A percentile compares a stretch with the other conserved stretches of the same genome.
Conservation (phyloP, 805 yeast genomes). For the Tetrapisispora iriomotensis region DNA sequence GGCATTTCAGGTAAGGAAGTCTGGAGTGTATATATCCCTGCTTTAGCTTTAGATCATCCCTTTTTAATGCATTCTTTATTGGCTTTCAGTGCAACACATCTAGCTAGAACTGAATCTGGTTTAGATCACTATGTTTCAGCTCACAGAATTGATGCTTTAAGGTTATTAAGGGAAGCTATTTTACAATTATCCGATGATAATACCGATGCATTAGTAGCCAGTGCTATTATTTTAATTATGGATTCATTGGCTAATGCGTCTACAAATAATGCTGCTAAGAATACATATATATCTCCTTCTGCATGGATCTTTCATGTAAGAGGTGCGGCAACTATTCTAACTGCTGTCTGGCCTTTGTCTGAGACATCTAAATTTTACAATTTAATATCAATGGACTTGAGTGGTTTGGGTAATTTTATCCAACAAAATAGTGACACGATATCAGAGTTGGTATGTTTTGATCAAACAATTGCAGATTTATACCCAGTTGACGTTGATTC, state of each 20-base stretch:
- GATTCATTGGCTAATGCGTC: constrained; percentile 92
- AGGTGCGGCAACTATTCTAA: constrained; percentile 90
- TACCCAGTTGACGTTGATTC: constrained; percentile 79
- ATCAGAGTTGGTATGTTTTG: constrained; percentile 71
- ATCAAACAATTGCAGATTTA: constrained; percentile 71
- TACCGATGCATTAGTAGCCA: constrained; percentile 87
- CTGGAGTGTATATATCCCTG: constrained; percentile 84
- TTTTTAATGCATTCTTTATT: constrained; percentile 86
- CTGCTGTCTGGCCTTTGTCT: constrained; percentile 89
- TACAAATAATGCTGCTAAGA: constrained; percentile 20
- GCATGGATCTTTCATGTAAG: constrained; percentile 97
- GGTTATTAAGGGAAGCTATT: constrained; percentile 76
- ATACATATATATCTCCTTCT: constrained; percentile 62
- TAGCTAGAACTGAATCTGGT: constrained; percentile 66
- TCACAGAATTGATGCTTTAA: constrained; percentile 80
- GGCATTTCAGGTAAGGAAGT: constrained; percentile 75
- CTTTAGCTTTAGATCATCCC: constrained; percentile 77
- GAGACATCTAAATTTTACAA: constrained; percentile 57
- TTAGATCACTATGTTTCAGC: constrained; percentile 71
- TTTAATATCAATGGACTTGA: constrained; percentile 75
- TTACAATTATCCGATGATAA: constrained; percentile 72
- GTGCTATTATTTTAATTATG: constrained; percentile 80
- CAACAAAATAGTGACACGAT: constrained; percentile 31
- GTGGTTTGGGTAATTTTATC: constrained; percentile 68
- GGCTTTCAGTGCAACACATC: constrained; percentile 88